Evolutionary conservation across 495 filamentous ascomycete species (phyloP), one percentile per base, ranked within the genome.

Genomic region (Saxispiralis lemnorum): DNA sequence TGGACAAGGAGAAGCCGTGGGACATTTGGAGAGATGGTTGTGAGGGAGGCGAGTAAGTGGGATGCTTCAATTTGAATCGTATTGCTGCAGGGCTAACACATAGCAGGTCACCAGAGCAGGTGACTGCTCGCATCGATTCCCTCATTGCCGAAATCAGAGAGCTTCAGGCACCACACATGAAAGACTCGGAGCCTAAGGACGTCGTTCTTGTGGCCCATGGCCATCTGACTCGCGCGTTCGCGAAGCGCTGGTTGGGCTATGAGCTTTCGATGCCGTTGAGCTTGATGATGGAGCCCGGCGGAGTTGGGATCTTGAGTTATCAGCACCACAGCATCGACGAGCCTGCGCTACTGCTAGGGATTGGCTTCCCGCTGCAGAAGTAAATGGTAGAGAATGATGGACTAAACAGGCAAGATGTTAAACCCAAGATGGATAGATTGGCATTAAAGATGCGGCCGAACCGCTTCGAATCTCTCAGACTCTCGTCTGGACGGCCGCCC

Each of bases 21-120:
- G 77, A 88, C 65, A 89, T 92, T 48, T 93, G 84, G 84, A 66
- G 64, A 5, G 81, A 89, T 54, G 83, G 83, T 2, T 89, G 83
- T 60, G 73, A 77, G 48, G 73, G 72, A 12, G 74, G 74, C 59
- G 74, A 78, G 73, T 75, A 64, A 28, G 24, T 28, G 36, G 70
- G 63, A 30, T 6, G 24, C 1, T 19, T 20, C 7, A 9, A 16
- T 7, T 12, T 32, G 14, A 11, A 11, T 20, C 32, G n/a, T 15
- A 30, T 31, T 12, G 20, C 14, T 2, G 20, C 19, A 13, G 13
- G 24, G 38, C 19, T 53, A n/a, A 44, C 41, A 28, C 18, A 7
- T 6, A 7, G 7, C 38, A 75, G 71, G 59, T 72, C 74, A 24
- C 76, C 81, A 13, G 64, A 68, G 31, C 74, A 87, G 33, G 67